Percentiles rank a stretch among this genome's conserved stretches.
phyloP scores from a whole-genome alignment of 1,139 yeast genomes.

The Suhomyces panamericanus region DNA sequence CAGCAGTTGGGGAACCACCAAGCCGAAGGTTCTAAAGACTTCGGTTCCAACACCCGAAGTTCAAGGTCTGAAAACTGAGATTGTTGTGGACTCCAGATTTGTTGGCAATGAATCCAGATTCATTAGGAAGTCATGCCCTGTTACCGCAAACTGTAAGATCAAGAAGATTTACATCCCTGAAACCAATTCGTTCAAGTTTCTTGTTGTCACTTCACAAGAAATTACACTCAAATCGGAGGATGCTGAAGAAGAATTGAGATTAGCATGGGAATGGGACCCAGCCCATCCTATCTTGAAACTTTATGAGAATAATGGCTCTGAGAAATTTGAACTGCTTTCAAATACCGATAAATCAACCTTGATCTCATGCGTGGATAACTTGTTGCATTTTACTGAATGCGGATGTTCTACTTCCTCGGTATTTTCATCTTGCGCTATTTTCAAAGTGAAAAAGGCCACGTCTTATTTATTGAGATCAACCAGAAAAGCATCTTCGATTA shows the following conservation, averaged over 20 bases:
- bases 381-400: slow-evolving; percentile 56
- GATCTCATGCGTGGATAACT: slow-evolving; percentile 60
- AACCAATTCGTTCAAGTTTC: slow-evolving; percentile 49
- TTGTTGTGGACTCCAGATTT: slow-evolving; percentile 76
- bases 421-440: slow-evolving; percentile 51
- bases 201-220: slow-evolving; percentile 57
- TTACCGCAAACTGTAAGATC: slow-evolving; percentile 67
- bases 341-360: slow-evolving; percentile 54
- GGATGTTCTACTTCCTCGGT: slow-evolving; percentile 60
- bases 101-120: slow-evolving; percentile 78
- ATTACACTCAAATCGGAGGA: slow-evolving; percentile 37
- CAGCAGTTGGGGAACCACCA: slow-evolving; percentile 77
- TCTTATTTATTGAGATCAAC: slow-evolving; percentile 58
- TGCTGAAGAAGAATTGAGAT: slow-evolving; percentile 59
- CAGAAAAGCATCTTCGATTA: slow-evolving; percentile 49
- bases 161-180: slow-evolving; percentile 53
- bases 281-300: slow-evolving; percentile 70
- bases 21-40: slow-evolving; percentile 64
- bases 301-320: slow-evolving; percentile 31
- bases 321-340: slow-evolving; percentile 49
- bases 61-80: slow-evolving; percentile 31
- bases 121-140: slow-evolving; percentile 68
- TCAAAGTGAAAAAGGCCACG: slow-evolving; percentile 62
- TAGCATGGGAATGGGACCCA: slow-evolving; percentile 88
- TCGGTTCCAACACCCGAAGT: slow-evolving; percentile 34